Conservation (phyloP, 768 basidiomycete genomes). For the Amanita rimosa region DNA sequence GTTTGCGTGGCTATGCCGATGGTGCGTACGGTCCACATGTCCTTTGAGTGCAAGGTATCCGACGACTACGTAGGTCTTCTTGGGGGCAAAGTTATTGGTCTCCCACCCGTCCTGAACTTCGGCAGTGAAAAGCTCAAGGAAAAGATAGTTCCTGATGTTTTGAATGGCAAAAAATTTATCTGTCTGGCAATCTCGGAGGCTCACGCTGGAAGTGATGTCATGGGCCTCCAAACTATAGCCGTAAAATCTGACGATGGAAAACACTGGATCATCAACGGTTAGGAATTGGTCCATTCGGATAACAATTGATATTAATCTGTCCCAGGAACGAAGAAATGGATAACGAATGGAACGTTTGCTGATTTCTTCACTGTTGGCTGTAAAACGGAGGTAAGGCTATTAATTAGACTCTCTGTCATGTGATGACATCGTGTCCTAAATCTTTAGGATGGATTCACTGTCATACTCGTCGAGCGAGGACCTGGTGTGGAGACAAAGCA, state of each 20-base stretch:
- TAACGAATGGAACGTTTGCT: constrained; percentile 63
- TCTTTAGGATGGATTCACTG: constrained; percentile 56
- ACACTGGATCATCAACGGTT: constrained; percentile 71
- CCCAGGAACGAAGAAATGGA: constrained; percentile 70
- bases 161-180: constrained; percentile 74
- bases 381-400: constrained; percentile 36
- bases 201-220: constrained; percentile 78
- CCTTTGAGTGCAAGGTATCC: constrained; percentile 1
- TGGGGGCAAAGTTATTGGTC: constrained; percentile 74
- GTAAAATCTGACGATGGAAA: constrained; percentile 75
- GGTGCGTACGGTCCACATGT: constrained; percentile 26
- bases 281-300: constrained; percentile 1
- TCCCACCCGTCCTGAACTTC: constrained; percentile 88
- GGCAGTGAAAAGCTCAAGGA: constrained; percentile 52
- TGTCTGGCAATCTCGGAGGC: constrained; percentile 85
- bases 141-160: constrained; percentile 53
- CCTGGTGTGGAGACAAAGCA: constrained; percentile 48
- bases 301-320: neutral
- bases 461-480: constrained; percentile 63
- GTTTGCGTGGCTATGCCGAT: constrained; percentile 75
- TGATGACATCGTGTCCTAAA: constrained; percentile 10
- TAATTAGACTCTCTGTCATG: neutral
- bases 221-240: constrained; percentile 68
- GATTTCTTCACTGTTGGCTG: constrained; percentile 65
- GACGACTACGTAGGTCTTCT: constrained; percentile 37